A percentile compares a stretch with the other conserved stretches of the same genome.
These are phyloP conservation scores for Salix suchowensis DNA, from an alignment of 345 rosid genomes.

Conservation along the genomic window DNA sequence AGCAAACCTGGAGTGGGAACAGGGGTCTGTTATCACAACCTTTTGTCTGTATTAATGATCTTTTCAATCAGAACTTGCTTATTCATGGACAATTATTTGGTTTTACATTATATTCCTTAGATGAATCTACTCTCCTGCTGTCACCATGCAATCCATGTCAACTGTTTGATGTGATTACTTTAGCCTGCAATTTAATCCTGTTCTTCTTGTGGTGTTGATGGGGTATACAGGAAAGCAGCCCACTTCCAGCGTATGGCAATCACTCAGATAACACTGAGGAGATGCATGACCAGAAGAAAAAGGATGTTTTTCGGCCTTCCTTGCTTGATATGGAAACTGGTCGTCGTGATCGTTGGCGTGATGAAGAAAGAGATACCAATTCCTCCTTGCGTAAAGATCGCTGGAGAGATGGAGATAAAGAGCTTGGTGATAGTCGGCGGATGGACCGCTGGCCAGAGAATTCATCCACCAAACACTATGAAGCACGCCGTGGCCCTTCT, in stretches of 20 bases:
- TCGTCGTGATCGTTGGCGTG: constrained; percentile 87
- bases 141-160: neutral
- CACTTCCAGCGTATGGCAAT: constrained; percentile 36
- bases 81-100: neutral
- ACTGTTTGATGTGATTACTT: neutral
- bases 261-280: constrained; percentile 49
- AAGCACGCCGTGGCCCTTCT: constrained; percentile 61
- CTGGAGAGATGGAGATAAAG: constrained; percentile 84
- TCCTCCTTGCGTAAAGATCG: constrained; percentile 60
- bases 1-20: constrained; percentile 64
- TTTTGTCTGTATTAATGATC: neutral
- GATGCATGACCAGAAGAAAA: constrained; percentile 65
- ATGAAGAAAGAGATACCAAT: constrained; percentile 89
- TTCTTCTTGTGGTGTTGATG: neutral
- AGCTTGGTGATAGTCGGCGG: constrained; percentile 58
- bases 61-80: neutral
- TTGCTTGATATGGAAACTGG: constrained; percentile 69
- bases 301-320: constrained; percentile 80
- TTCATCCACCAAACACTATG: constrained; percentile 52
- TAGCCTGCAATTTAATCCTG: neutral
- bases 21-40: constrained; percentile 50
- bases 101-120: neutral
- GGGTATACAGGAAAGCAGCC: constrained; percentile 46
- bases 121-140: neutral
- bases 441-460: constrained; percentile 78